Evolutionary conservation across 352 stramenopile species (phyloP), one percentile per base, ranked within the genome.

Genomic region (Albugo candida): DNA sequence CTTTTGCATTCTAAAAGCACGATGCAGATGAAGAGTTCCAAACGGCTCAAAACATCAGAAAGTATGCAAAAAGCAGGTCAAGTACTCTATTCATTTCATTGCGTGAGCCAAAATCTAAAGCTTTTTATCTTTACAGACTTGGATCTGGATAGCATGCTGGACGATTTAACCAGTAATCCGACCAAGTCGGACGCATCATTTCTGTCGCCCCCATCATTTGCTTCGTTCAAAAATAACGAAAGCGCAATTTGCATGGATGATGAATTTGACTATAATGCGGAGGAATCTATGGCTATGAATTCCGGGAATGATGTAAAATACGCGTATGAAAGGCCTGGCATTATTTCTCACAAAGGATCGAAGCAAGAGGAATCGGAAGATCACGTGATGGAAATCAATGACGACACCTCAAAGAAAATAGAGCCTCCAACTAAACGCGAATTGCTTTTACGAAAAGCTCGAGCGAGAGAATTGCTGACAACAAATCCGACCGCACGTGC

Each of bases 61-160:
- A 31, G 3, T 31, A 31, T 31, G 24, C 24, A 31, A 31, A 31
- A 31, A 31, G 8, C 24, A 31, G 24, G 24, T 31, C 24, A 31
- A 31, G 24, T 31, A 31, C 3, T 8, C 8, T 8, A 31, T 31
- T 31, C 8, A 31, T 31, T 31, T n/a, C n/a, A n/a, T n/a, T 31
- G 24, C 24, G 8, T 31, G 8, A 3, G 24, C 3, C 8, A 3
- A 3, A 31, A 10, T 31, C 24, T 31, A 31, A 31, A 31, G 24
- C 8, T 3, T 31, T 31, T 31, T 31, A 10, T 10, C 24, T 8
- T 31, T 3, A 31, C 48, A 65, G 77, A 91, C 46, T 87, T 91
- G 47, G 77, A 91, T 60, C 45, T 91, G 34, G 72, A 91, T 44
- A 91, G 77, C 39, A 83, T 91, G 74, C 54, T 91, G 21, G 70